Base-by-base conservation (phyloP, 2,329 filamentous ascomycete genomes). In the Fusarium bactridioides region DNA sequence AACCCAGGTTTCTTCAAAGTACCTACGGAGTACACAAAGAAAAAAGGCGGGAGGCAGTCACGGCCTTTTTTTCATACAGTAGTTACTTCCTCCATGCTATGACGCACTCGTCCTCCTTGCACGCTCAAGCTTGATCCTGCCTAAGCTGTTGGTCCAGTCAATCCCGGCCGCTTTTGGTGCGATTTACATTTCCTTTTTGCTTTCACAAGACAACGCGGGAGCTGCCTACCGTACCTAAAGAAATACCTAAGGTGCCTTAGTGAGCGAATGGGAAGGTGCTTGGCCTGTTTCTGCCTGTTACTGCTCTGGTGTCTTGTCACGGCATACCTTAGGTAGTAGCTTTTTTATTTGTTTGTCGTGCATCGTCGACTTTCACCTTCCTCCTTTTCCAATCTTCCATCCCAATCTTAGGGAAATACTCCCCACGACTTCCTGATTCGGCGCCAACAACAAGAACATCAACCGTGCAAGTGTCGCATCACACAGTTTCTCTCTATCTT, bases 1-100 rank as follows among this genome's bases (percentile, higher is more conserved):
- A 72, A 76, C 75, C 68, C 71, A 64, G 51, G 45, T 41, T 35
- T 41, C 41, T 59, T 33, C 25, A 61, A 73, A 65, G 72, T 35
- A 18, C 31, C 29, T 76, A 75, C n/a, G n/a, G n/a, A n/a, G n/a
- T n/a, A n/a, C 69, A 76, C 64, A 75, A 53, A 72, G 47, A 60
- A 72, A 70, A 69, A 71, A 72, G 55, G 50, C n/a, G 44, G 35
- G 35, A 64, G 67, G 59, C 66, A 69, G 47, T 65, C 64, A 55
- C 51, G 27, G 73, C 44, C 61, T 74, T 64, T 61, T 37, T 41
- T 45, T 44, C 40, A 48, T 44, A 60, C 57, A 56, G 50, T 56
- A n/a, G n/a, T n/a, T n/a, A 68, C 65, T 45, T 62, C 25, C n/a
- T 64, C 55, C 56, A 21, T 77, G 74, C 76, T 77, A 78, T 78